These are phyloP conservation scores for Gonapodya sp. DNA, from an alignment of 192 early-diverging fungal species.

Conservation along the genomic window DNA sequence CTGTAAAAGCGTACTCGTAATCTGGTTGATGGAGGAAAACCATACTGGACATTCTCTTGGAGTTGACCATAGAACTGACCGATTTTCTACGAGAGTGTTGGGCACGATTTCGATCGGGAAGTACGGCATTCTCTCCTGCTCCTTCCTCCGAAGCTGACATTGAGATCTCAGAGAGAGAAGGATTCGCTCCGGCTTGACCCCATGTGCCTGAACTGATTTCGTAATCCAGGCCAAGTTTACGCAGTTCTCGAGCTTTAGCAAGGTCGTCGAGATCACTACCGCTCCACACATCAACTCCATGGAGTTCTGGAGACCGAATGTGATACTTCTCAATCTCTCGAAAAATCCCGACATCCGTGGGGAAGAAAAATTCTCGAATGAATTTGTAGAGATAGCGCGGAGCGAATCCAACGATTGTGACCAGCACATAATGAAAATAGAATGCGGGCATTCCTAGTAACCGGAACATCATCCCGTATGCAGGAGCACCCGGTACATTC, in stretches of 20 bases:
- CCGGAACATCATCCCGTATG: slow-evolving; percentile 59
- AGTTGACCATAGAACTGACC: neutral
- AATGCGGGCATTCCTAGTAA: slow-evolving; percentile 60
- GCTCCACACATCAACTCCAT: neutral
- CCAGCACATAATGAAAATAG: slow-evolving; percentile 61
- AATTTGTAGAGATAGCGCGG: slow-evolving; percentile 60
- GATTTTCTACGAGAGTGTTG: neutral
- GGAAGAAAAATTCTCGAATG: slow-evolving; percentile 52
- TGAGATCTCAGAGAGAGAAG: neutral
- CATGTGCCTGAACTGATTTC: neutral
- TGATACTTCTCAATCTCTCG: slow-evolving; percentile 36
- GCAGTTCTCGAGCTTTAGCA: neutral
- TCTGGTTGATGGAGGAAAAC: neutral
- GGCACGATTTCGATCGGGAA: too few species aligned
- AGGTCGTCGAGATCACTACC: neutral
- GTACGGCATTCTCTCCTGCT: too few species aligned
- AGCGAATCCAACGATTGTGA: slow-evolving; percentile 58
- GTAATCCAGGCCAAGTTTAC: neutral
- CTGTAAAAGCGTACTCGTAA: neutral
- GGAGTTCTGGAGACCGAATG: slow-evolving; percentile 12
- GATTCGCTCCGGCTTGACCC: neutral
- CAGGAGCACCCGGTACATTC: slow-evolving; percentile 36
- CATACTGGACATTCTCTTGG: neutral
- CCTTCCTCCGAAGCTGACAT: neutral
- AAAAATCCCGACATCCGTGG: slow-evolving; percentile 56